These are phyloP conservation scores for Suaeda aralocaspica DNA, from an alignment of 148 eudicot genomes.

Conservation along the genomic window DNA sequence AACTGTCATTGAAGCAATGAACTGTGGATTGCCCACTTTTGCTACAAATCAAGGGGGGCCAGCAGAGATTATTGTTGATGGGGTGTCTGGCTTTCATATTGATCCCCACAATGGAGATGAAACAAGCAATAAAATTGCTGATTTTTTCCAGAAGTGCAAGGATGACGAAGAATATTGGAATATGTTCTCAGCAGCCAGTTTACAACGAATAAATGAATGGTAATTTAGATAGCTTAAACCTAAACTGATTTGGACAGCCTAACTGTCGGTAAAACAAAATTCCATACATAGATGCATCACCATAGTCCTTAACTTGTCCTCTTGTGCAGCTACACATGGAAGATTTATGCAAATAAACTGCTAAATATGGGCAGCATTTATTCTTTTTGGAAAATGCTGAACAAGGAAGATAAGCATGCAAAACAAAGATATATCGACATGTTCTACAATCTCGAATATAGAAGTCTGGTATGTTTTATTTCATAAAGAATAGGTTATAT, in stretches of 20 bases:
- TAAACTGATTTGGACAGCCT: background rate
- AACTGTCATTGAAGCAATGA: conserved; percentile 96
- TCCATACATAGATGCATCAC: background rate
- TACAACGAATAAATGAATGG: conserved; percentile 82
- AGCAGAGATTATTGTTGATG: conserved; percentile 85
- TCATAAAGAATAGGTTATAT: background rate
- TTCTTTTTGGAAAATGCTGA: conserved; percentile 67
- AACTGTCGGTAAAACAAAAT: background rate
- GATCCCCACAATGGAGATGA: conserved; percentile 78
- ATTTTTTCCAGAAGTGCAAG: conserved; percentile 68
- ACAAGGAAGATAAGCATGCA: conserved; percentile 72
- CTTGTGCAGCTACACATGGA: conserved; percentile 88
- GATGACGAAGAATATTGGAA: conserved; percentile 64
- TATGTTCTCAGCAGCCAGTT: conserved; percentile 51
- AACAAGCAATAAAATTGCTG: conserved; percentile 76
- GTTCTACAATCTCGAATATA: conserved; percentile 75
- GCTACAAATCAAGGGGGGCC: conserved; percentile 98
- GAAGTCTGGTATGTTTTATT: conserved; percentile 48
- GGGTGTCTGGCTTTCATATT: conserved; percentile 81
- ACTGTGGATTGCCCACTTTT: conserved; percentile 89
- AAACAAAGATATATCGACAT: conserved; percentile 81
- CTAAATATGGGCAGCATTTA: conserved; percentile 83
- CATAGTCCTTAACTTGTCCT: background rate
- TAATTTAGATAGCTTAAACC: conserved; percentile 27
- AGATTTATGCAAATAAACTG: conserved; percentile 87